Conservation (phyloP, 306 rosid species). For the Vachellia collinsii region DNA sequence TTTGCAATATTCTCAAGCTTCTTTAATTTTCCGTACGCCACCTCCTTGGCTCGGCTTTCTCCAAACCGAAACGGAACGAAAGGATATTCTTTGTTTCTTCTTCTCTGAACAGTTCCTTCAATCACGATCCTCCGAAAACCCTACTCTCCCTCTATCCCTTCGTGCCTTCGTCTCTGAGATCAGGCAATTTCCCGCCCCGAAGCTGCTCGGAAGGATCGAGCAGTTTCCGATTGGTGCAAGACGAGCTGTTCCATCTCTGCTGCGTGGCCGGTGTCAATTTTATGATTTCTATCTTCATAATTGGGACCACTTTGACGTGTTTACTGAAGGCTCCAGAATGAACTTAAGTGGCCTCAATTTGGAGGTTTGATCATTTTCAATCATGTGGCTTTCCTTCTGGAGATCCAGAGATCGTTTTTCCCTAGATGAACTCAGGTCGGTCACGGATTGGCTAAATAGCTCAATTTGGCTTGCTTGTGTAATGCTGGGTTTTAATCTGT, state of each 20-base stretch:
- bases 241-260: conserved; percentile 33
- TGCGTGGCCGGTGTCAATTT: neutral
- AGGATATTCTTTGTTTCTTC: conserved; percentile 8
- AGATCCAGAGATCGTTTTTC: conserved; percentile 88
- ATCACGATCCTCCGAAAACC: conserved; percentile 38
- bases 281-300: neutral
- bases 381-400: conserved; percentile 93
- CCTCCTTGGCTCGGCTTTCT: neutral
- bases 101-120: neutral
- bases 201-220: conserved; percentile 51
- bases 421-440: conserved; percentile 83
- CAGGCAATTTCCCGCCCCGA: conserved; percentile 29
- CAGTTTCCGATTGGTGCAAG: conserved; percentile 37
- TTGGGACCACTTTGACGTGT: neutral
- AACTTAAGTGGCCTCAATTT: conserved; percentile 36
- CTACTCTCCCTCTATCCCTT: conserved; percentile 14
- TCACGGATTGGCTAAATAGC: neutral
- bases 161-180: neutral
- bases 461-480: neutral
- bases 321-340: neutral
- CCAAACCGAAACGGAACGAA: neutral
- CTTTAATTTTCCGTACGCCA: neutral
- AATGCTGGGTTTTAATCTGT: neutral
- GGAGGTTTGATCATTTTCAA: conserved; percentile 49
- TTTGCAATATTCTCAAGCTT: neutral